Evolutionary conservation across 805 yeast genomes (phyloP), one percentile per base, ranked within the genome.

Genomic region (Lipomyces japonicus): DNA sequence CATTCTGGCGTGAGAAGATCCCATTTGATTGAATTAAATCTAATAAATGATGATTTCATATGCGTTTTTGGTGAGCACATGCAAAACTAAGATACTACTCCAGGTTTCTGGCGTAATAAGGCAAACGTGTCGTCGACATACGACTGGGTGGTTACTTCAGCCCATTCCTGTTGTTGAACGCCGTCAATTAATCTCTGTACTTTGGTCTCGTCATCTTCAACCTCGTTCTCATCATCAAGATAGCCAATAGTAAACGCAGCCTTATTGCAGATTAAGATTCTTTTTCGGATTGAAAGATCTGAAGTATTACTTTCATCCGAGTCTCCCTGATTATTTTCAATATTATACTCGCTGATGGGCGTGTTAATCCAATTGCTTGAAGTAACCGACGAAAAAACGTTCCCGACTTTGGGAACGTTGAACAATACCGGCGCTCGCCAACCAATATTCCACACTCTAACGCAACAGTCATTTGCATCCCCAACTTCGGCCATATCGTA

Each of bases 91-190:
- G n/a, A n/a, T n/a, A n/a, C n/a, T n/a, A n/a, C n/a, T n/a, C n/a
- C n/a, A n/a, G n/a, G n/a, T n/a, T n/a, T n/a, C n/a, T 37, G 54
- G 12, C 35, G 44, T 24, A 44, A 12, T 38, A 48, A 25, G 26
- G 50, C 43, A 26, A 51, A 53, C 28, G 58, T 53, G 24, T 53
- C 57, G 19, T 53, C 58, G 12, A 47, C 34, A n/a, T 32, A 43
- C 4, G 49, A 24, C 23, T 46, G 22, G 6, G 46, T 30, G 18
- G 30, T 34, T 6, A 12, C 24, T 19, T 53, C 58, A 4, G 44
- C 58, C 58, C 58, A 54, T 39, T 54, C 58, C 44, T 51, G 58
- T 36, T 54, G 58, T 43, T 51, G 53, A 23, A 51, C 58, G 10
- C 57, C 57, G 32, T 54, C 58, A 28, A 54, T 54, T 19, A 54